A percentile compares a stretch with the other conserved stretches of the same genome.
Conservation (phyloP, 139 green algal species). For the Gonium pectorale region DNA sequence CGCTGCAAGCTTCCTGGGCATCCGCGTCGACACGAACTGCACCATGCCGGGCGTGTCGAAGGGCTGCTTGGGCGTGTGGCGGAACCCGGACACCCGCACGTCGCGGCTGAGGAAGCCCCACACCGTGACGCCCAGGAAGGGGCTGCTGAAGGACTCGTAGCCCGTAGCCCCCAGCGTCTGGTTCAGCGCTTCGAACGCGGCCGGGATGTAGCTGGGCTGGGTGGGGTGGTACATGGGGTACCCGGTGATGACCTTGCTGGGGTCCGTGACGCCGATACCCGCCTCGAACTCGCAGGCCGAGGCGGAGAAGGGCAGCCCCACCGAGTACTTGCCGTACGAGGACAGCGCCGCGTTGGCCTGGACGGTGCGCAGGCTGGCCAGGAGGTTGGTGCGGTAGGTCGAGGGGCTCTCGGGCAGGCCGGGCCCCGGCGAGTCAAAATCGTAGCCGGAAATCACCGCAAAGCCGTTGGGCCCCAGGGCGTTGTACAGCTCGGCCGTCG, state of each 20-base stretch:
- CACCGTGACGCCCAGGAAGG: neutral
- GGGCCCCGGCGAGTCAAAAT: neutral
- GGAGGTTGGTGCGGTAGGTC: neutral
- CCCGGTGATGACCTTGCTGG: neutral
- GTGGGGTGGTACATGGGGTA: neutral
- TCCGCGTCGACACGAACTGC: too few relatives aligned
- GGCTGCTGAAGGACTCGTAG: neutral
- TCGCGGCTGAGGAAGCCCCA: neutral
- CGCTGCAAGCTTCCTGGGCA: too few relatives aligned
- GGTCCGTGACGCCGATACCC: neutral
- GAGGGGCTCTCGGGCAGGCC: neutral
- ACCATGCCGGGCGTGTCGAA: slow-evolving; percentile 15
- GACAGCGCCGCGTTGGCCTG: neutral
- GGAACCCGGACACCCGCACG: slow-evolving; percentile 6
- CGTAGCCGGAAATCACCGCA: neutral
- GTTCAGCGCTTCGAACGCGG: neutral
- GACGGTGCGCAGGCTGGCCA: neutral
- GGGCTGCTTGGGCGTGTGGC: neutral
- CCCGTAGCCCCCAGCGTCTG: neutral
- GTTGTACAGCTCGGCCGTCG: neutral
- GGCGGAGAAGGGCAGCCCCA: slow-evolving; percentile 3
- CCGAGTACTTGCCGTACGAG: slow-evolving; percentile 3
- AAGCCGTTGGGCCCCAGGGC: slow-evolving; percentile 7
- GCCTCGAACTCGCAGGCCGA: neutral
- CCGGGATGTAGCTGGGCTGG: slow-evolving; percentile 2